Percentiles rank a stretch among this genome's conserved stretches.
Evolutionary conservation across 2,329 filamentous ascomycete genomes (phyloP).

Genomic region (Metarhizium sp.): DNA sequence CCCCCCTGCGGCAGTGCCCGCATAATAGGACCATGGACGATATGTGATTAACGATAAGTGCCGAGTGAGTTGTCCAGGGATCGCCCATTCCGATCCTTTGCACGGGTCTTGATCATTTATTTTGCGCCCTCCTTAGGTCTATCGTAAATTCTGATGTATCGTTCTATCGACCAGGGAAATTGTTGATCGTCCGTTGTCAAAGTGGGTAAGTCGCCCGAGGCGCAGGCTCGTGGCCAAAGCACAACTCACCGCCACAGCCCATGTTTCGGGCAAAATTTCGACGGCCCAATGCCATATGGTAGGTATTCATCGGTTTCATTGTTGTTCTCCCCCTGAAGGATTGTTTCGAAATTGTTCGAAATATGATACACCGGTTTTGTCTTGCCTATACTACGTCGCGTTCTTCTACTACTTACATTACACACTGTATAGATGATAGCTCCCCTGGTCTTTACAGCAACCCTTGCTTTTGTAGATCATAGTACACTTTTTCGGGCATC

Average conservation of each 20-base stretch:
- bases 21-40: background rate
- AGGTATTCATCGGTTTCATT: background rate
- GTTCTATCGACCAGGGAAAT: background rate
- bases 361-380: background rate
- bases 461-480: constrained; percentile 88
- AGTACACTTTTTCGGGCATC: constrained; percentile 98
- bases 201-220: background rate
- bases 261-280: background rate
- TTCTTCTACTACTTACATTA: background rate
- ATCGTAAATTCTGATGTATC: background rate
- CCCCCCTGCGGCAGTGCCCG: background rate
- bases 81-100: too few relatives aligned
- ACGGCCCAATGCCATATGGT: background rate
- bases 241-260: background rate
- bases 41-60: too few relatives aligned
- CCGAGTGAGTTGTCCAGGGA: too few relatives aligned
- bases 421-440: background rate
- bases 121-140: too few relatives aligned
- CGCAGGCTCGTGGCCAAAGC: too few relatives aligned
- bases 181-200: background rate
- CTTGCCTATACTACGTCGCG: background rate
- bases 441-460: constrained; percentile 45
- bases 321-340: background rate
- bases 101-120: too few relatives aligned
- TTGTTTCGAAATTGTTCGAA: background rate